Conservation (phyloP, 345 rosid genomes). For the Eucalyptus microcorys region DNA sequence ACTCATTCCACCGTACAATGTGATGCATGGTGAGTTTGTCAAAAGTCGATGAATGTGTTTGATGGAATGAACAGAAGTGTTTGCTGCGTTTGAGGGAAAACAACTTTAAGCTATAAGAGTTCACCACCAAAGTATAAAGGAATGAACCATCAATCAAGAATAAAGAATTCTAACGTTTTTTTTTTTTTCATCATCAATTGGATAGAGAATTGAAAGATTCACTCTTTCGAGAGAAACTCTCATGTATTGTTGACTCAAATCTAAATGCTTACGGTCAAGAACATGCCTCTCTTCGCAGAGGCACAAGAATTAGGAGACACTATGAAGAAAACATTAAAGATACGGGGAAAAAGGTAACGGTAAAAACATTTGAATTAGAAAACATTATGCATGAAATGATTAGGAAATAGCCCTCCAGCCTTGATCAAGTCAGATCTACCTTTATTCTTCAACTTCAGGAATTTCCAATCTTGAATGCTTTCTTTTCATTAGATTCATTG, state of each 20-base stretch:
- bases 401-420: neutral
- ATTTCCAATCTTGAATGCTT: neutral
- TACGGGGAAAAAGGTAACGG: accelerated
- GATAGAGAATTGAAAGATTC: neutral
- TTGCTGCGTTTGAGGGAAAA: neutral
- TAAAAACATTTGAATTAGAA: neutral
- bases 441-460: neutral
- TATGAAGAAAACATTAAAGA: neutral
- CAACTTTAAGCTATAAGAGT: neutral
- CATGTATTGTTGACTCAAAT: accelerated
- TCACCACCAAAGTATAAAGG: neutral
- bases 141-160: neutral
- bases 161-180: neutral
- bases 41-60: neutral
- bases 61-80: neutral
- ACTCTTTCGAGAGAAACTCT: accelerated
- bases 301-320: neutral
- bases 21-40: neutral
- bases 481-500: neutral
- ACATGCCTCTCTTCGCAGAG: neutral
- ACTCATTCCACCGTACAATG: neutral
- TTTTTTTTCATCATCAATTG: too few species aligned
- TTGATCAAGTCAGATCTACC: neutral
- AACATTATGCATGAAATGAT: neutral
- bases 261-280: accelerated